These are phyloP conservation scores for Alternaria panax DNA, from an alignment of 2,329 filamentous ascomycete genomes.

Conservation along the genomic window DNA sequence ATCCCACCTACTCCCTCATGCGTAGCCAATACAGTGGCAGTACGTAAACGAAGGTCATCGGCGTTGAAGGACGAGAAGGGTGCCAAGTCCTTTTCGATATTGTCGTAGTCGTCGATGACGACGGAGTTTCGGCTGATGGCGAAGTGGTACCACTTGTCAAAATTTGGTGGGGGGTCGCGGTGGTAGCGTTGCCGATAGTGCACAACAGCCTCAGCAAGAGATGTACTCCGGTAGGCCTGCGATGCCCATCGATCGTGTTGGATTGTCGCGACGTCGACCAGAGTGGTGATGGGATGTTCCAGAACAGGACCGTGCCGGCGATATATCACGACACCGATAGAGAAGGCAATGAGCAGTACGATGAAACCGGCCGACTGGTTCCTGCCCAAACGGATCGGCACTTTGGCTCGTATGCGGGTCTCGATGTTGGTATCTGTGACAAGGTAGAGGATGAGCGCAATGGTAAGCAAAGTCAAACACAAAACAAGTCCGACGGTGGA, in stretches of 20 bases:
- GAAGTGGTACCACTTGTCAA: slow-evolving; percentile 67
- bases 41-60: slow-evolving; percentile 59
- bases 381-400: slow-evolving; percentile 43
- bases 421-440: slow-evolving; percentile 42
- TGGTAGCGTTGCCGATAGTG: slow-evolving; percentile 62
- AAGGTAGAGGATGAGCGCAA: slow-evolving; percentile 41
- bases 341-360: slow-evolving; percentile 51
- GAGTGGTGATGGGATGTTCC: slow-evolving; percentile 63
- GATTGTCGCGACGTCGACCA: slow-evolving; percentile 60
- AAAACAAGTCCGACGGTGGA: slow-evolving; percentile 40
- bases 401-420: slow-evolving; percentile 35
- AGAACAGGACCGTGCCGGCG: slow-evolving; percentile 51
- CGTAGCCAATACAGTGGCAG: slow-evolving; percentile 60
- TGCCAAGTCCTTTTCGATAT: slow-evolving; percentile 63
- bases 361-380: slow-evolving; percentile 46
- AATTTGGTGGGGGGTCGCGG: slow-evolving; percentile 65
- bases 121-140: slow-evolving; percentile 60
- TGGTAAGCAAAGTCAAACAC: slow-evolving; percentile 41
- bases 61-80: slow-evolving; percentile 64
- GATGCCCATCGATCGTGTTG: slow-evolving; percentile 59
- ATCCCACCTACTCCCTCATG: slow-evolving; percentile 65
- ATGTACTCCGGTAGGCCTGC: slow-evolving; percentile 57
- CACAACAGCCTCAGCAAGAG: slow-evolving; percentile 58
- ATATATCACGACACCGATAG: slow-evolving; percentile 42
- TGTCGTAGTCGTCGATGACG: slow-evolving; percentile 68